Evolutionary conservation across 768 basidiomycete species (phyloP).

Genomic region (Psilocybe tampanensis): DNA sequence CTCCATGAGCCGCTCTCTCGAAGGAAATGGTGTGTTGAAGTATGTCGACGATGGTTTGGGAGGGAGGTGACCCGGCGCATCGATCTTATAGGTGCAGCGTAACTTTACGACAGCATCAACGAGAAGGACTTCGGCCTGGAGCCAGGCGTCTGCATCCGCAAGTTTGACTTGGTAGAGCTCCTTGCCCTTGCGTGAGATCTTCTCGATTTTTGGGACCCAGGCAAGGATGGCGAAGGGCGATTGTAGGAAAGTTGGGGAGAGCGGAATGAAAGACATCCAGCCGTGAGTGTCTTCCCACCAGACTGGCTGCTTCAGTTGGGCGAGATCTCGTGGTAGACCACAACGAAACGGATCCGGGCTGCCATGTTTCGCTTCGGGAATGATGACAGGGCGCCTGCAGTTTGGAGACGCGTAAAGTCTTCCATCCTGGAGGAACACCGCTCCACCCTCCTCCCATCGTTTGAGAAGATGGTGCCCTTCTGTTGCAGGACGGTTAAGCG

Average conservation of each 20-base stretch:
- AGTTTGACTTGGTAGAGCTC: neutral
- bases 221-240: slow-evolving; percentile 8
- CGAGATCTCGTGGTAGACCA: neutral
- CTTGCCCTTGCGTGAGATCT: too few relatives aligned
- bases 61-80: too few relatives aligned
- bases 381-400: neutral
- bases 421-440: slow-evolving; percentile 2
- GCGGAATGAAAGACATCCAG: slow-evolving; percentile 14
- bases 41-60: too few relatives aligned
- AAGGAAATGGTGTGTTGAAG: too few relatives aligned
- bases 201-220: neutral
- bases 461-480: too few relatives aligned
- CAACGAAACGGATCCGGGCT: neutral
- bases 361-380: neutral
- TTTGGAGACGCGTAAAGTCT: slow-evolving; percentile 8
- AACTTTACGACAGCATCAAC: too few relatives aligned
- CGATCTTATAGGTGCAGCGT: too few relatives aligned
- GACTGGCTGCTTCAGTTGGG: slow-evolving; percentile 9
- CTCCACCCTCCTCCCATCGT: too few relatives aligned
- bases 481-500: too few relatives aligned
- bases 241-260: slow-evolving; percentile 5
- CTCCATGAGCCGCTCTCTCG: too few relatives aligned
- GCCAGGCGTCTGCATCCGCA: neutral
- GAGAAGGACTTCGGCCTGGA: too few relatives aligned
- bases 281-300: slow-evolving; percentile 7